phyloP scores from a whole-genome alignment of 1,284 basidiomycete species.

The Cutaneotrichosporon dermatis region DNA sequence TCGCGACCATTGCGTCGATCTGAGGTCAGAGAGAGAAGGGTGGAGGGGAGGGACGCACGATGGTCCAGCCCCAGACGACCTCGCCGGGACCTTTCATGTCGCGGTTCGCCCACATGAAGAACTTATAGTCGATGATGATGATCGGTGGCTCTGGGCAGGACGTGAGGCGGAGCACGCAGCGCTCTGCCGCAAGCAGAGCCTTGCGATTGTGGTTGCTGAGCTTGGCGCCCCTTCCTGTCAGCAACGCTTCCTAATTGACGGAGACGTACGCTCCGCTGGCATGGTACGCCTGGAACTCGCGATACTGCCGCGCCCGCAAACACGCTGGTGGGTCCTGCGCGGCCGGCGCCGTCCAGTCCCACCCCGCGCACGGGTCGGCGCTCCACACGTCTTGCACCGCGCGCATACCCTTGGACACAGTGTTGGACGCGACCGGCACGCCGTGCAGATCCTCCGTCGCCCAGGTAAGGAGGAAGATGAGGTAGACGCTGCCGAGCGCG shows the following conservation, averaged over 20 bases:
- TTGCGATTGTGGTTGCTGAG: not conserved
- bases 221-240: not conserved
- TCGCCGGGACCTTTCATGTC: not conserved
- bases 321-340: slow-evolving; percentile 28
- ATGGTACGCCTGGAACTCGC: slow-evolving; percentile 30
- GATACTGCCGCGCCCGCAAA: slow-evolving; percentile 33
- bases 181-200: slow-evolving; percentile 22
- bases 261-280: not conserved
- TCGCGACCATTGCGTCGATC: not conserved
- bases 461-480: not conserved
- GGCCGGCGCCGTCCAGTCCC: not conserved
- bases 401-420: too few species aligned
- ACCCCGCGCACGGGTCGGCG: slow-evolving; percentile 3
- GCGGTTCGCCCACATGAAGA: not conserved
- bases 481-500: not conserved
- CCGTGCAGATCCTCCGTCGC: not conserved
- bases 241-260: not conserved
- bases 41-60: not conserved
- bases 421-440: not conserved
- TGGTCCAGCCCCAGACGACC: not conserved
- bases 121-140: slow-evolving; percentile 37
- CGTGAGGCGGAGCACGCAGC: slow-evolving; percentile 29
- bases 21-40: not conserved
- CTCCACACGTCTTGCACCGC: not conserved
- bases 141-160: slow-evolving; percentile 33